These are phyloP conservation scores for Nakaseomyces delphensis DNA, from an alignment of 1,139 yeast species.

Conservation along the genomic window DNA sequence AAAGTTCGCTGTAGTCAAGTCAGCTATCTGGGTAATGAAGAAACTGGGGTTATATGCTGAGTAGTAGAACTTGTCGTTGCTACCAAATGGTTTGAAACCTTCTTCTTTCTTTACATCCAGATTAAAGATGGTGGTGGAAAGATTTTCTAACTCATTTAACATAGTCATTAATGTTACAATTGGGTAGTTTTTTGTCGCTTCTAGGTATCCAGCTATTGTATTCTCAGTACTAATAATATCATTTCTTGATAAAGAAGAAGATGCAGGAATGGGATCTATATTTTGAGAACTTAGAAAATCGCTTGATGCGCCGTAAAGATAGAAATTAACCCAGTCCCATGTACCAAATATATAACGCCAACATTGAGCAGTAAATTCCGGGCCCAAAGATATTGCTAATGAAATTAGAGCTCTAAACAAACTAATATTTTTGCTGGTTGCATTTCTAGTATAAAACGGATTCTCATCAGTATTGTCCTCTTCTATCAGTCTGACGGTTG, in stretches of 20 bases:
- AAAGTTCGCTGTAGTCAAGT: constrained; percentile 44
- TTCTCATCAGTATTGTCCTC: not conserved
- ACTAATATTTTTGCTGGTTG: constrained; percentile 47
- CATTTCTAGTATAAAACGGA: constrained; percentile 18
- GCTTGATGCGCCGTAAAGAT: constrained; percentile 53
- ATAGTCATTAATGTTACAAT: constrained; percentile 41
- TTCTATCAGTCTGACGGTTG: not conserved
- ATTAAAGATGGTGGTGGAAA: constrained; percentile 33
- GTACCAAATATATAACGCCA: constrained; percentile 67
- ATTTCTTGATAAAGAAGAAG: constrained; percentile 28
- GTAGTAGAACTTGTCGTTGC: constrained; percentile 12
- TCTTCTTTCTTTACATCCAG: constrained; percentile 16
- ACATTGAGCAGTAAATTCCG: constrained; percentile 47
- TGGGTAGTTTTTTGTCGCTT: constrained; percentile 50
- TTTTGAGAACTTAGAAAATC: constrained; percentile 28
- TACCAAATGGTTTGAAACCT: constrained; percentile 11
- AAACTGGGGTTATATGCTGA: constrained; percentile 34
- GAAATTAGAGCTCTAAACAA: constrained; percentile 72
- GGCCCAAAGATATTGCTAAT: constrained; percentile 70
- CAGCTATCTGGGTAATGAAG: constrained; percentile 34
- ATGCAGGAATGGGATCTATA: constrained; percentile 33
- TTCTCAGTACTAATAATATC: constrained; percentile 49
- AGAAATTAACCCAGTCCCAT: constrained; percentile 67
- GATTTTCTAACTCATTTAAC: constrained; percentile 37
- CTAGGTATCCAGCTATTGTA: constrained; percentile 52